Base-by-base conservation (phyloP, 805 yeast genomes). In the Metschnikowia cerradonensis region DNA sequence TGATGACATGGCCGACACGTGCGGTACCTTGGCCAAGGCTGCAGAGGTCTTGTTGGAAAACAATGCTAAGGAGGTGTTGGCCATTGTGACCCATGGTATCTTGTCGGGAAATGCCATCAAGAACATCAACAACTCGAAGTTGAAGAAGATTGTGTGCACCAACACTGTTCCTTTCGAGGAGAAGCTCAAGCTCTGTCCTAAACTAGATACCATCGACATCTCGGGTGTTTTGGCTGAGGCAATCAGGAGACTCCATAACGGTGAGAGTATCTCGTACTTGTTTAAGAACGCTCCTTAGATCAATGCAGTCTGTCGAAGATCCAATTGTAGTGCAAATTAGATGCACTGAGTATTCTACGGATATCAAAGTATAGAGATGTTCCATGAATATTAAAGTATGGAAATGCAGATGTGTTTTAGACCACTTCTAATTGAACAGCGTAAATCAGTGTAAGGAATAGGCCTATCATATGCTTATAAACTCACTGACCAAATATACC, bases 1-100 rank as follows among this genome's bases (percentile, higher is more conserved):
- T 41, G 95, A 88, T 70, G 95, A 88, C 67, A 88, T 88, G 90
- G 94, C 94, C 42, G 95, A 88, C 66, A 88, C 95, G 19, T 88
- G 95, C 71, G 95, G 94, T 55, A 88, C 95, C 17, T 71, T 88
- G 56, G 88, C 85, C 48, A 88, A 87, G 68, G 94, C 94, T 36
- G 88, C 90, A 20, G 92, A 88, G 55, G 81, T 84, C 13, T 72
- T 88, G 49, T 64, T 87, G 52, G 83, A 80, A 26, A 83, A 86
- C 60, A 78, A 79, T 33, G 94, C 92, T 42, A 74, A 81, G 60
- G 76, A 82, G 50, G 94, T 88, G 37, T 80, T 88, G 60, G 92
- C 94, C 32, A 84, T 88, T 55, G 90, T 87, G 17, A 87, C 94
- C 2, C 95, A 87, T 64, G 95, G 94, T 55, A 82, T 87, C 14